Evolutionary conservation across 164 flowering plant species (phyloP).

Genomic region (Saururus chinensis): DNA sequence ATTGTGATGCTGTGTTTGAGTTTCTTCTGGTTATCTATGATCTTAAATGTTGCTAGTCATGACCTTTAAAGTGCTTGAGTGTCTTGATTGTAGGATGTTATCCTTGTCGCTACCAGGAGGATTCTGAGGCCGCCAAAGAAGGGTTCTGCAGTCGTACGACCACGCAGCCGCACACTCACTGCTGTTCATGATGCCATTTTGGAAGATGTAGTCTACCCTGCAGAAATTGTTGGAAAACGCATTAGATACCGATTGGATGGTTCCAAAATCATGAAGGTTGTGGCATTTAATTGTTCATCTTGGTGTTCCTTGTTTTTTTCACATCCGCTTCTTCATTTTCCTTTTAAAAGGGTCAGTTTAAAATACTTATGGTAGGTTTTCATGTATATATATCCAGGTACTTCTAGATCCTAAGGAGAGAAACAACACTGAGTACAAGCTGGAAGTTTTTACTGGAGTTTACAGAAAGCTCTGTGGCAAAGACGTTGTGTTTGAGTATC

Average conservation of each 20-base stretch:
- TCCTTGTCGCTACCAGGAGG: conserved; percentile 72
- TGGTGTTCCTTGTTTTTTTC: neutral
- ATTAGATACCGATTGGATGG: conserved; percentile 76
- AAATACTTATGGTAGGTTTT: neutral
- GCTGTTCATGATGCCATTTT: conserved; percentile 85
- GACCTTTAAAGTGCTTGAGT: neutral
- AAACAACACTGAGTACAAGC: conserved; percentile 72
- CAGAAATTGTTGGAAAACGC: conserved; percentile 94
- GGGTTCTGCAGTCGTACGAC: conserved; percentile 76
- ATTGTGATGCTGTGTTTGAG: neutral
- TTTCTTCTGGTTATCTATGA: neutral
- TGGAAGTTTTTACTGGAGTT: conserved; percentile 66
- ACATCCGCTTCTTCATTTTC: neutral
- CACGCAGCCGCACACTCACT: conserved; percentile 77
- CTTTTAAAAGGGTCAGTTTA: neutral
- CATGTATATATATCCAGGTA: conserved; percentile 23
- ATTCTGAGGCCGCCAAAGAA: conserved; percentile 92
- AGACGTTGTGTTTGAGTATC: conserved; percentile 80
- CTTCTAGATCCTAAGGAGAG: conserved; percentile 71
- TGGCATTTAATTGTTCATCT: no score
- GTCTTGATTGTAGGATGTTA: conserved; percentile 48
- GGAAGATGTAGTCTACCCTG: conserved; percentile 81
- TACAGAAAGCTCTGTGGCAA: conserved; percentile 77
- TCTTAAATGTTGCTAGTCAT: neutral
- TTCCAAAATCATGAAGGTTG: conserved; percentile 85